These are phyloP conservation scores for Gonapodya sp. DNA, from an alignment of 192 early-diverging fungal genomes.

Conservation along the genomic window DNA sequence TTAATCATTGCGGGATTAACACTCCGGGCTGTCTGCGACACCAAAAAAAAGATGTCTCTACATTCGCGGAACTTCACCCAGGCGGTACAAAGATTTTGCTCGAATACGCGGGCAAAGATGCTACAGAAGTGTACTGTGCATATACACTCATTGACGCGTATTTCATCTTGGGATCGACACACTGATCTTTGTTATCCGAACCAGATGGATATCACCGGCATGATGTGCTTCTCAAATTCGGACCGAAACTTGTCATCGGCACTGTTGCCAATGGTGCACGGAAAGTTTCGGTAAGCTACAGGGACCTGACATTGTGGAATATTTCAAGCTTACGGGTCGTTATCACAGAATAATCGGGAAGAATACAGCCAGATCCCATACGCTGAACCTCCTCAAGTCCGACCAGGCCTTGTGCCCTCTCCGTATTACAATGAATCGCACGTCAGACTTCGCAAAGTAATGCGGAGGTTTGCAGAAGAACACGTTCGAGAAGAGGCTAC, in stretches of 20 bases:
- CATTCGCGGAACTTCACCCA: slow-evolving; percentile 6
- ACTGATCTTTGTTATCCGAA: too few species aligned
- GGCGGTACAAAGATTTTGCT: neutral
- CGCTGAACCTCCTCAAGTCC: neutral
- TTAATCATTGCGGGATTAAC: too few species aligned
- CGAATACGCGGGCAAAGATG: slow-evolving; percentile 5
- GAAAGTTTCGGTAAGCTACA: neutral
- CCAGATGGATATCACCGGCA: neutral
- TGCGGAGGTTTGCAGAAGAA: neutral
- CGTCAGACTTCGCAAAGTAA: neutral
- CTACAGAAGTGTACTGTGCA: neutral
- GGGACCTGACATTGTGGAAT: neutral
- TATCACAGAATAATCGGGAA: neutral
- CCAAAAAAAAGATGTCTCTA: slow-evolving; percentile 4
- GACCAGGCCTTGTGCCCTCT: neutral
- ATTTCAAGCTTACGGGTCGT: neutral
- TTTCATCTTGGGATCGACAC: neutral
- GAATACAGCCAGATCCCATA: neutral
- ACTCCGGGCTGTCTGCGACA: too few species aligned
- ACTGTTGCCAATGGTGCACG: neutral
- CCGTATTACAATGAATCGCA: neutral
- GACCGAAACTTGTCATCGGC: neutral
- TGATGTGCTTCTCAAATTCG: neutral
- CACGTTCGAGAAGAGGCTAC: neutral
- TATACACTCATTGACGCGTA: neutral